phyloP scores from a whole-genome alignment of 2,329 filamentous ascomycete genomes.

The Ambrosiella xylebori region DNA sequence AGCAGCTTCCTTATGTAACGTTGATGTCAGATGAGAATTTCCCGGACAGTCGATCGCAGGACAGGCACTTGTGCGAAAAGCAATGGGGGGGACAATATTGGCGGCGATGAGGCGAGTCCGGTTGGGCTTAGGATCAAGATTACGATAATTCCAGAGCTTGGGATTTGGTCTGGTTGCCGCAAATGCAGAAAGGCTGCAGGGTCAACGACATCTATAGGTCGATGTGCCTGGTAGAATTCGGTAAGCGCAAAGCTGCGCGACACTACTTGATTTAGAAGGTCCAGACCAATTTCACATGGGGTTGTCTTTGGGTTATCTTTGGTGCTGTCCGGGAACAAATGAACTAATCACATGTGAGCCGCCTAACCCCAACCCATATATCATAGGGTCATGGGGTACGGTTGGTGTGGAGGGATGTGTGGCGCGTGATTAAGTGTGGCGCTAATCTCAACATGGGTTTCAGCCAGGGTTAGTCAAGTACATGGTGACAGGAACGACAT shows the following conservation, averaged over 20 bases:
- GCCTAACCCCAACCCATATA: background rate
- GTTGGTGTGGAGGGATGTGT: background rate
- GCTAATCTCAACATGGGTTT: background rate
- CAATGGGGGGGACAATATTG: background rate
- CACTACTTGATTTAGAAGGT: background rate
- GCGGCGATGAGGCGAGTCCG: background rate
- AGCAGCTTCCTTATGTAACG: background rate
- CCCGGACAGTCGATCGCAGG: background rate
- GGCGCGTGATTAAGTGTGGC: background rate
- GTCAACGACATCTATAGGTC: slow-evolving; percentile 2
- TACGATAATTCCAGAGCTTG: background rate
- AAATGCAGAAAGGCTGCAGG: slow-evolving; percentile 9
- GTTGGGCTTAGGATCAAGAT: background rate
- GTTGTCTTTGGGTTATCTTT: background rate
- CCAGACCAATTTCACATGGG: background rate
- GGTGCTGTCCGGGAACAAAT: background rate
- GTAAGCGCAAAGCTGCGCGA: slow-evolving; percentile 1
- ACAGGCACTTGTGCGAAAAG: background rate
- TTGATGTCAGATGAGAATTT: background rate
- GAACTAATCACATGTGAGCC: background rate
- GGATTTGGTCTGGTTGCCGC: background rate
- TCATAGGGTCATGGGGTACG: background rate
- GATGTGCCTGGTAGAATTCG: slow-evolving; percentile 1
- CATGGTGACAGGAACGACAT: too few species aligned
- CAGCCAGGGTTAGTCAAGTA: too few species aligned